Evolutionary conservation across 2,329 filamentous ascomycete species (phyloP), one percentile per base, ranked within the genome.

Genomic region (Xylariales sp.): DNA sequence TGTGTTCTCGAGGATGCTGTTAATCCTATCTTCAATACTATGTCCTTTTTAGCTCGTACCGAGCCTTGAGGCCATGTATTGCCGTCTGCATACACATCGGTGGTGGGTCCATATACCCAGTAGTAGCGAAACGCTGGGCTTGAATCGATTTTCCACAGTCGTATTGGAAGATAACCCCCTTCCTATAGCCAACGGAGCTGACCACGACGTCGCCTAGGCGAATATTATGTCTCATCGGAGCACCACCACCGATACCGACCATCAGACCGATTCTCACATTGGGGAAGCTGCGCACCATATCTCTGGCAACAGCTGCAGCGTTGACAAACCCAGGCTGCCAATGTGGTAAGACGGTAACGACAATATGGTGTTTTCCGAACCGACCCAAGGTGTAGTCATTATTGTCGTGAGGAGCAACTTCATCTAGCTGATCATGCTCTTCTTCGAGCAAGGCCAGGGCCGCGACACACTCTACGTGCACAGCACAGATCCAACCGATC

Each of bases 401-500:
- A 34, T 52, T 53, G 19, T 61, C 60, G 10, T 55, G 21, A 2
- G 6, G 27, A 0, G 38, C 8, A 15, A 56, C 25, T 59, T 60
- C 32, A 3, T 55, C 48, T 0, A 50, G 58, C 0, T 14, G 3
- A 0, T 54, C 54, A 37, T 69, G 59, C 22, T 53, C 45, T 43
- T 69, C 59, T 38, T 71, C 67, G 2, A 71, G 60, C 19, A 69
- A 60, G 0, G 37, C 50, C 21, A 51, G 48, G 4, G 67, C 66
- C 4, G 67, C 66, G 34, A 62, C 54, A 34, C 53, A 57, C 38
- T 71, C 68, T 0, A 47, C 54, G 1, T 7, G 14, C 3, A 69
- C 42, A 7, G 67, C 66, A 42, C 63, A 70, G 5, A 73, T 68
- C 65, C 65, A 70, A n/a, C 65, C 67, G 6, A 71, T 58, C 0